Evolutionary conservation across 768 basidiomycete genomes (phyloP), one percentile per base, ranked within the genome.

Genomic region (Leccinum rimulosum): DNA sequence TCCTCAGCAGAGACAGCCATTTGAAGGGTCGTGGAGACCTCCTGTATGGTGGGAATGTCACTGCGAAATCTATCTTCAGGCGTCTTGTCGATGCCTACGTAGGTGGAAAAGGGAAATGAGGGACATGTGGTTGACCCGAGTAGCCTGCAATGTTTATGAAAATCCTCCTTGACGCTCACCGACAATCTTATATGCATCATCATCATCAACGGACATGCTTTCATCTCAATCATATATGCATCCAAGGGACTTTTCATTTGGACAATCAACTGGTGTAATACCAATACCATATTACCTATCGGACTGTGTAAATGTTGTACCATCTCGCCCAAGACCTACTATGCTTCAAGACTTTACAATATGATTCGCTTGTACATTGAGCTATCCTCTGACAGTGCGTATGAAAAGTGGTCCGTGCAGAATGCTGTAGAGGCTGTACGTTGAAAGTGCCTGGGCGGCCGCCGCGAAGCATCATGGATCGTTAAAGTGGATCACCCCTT

Each of bases 91-190:
- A 57, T 54, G 66, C 59, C 31, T 75, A 68, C 67, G 68, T 60
- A 61, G 68, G 61, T 68, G 80, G 79, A 56, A 70, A 72, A 64
- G 75, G 58, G 74, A 78, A 62, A 78, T 74, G 64, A 76, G 79
- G 48, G 72, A 66, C n/a, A 64, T 72, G 35, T 85, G 84, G 83
- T 63, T 84, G 52, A 71, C 73, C 53, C 66, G 60, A 48, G 76
- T 85, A 19, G 75, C 76, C 25, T 85, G 84, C 61, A 73, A 77
- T 55, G 61, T 67, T 48, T 82, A 76, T 64, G 81, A 84, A 57
- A 71, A 66, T 28, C 55, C 22, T 15, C 33, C 33, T 35, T 69
- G 54, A 69, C 33, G 22, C 22, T 48, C 40, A 31, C 10, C 43
- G 27, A 33, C 5, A 0, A 33, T 22, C 17, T 3, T 49, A 49